phyloP scores from a whole-genome alignment of 23 red algal genomes.

The Gracilaria domingensis region DNA sequence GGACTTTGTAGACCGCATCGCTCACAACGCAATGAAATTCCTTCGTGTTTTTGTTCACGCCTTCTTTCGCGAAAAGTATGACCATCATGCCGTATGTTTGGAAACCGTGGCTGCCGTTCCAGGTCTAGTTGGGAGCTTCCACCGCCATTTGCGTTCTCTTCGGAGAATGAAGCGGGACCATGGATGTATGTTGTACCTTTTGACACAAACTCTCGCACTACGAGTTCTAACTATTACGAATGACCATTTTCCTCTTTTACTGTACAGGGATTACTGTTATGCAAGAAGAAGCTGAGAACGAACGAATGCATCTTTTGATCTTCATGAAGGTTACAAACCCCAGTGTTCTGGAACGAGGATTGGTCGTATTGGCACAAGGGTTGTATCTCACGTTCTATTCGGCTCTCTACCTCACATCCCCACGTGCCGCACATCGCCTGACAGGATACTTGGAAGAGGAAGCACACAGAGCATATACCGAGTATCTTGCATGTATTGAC shows the following conservation, averaged over 20 bases:
- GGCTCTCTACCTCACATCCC: slow-evolving; percentile 70
- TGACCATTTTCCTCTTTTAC: background rate
- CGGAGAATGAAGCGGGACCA: slow-evolving; percentile 84
- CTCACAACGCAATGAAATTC: slow-evolving; percentile 78
- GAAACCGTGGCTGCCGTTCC: slow-evolving; percentile 99
- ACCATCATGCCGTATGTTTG: slow-evolving; percentile 91
- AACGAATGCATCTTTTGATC: slow-evolving; percentile 95
- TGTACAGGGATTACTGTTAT: slow-evolving; percentile 77
- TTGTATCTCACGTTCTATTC: slow-evolving; percentile 93
- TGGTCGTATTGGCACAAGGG: slow-evolving; percentile 87
- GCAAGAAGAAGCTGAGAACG: slow-evolving; percentile 97
- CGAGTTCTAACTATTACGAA: background rate
- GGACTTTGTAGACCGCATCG: slow-evolving; percentile 80
- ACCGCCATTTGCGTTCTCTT: slow-evolving; percentile 86
- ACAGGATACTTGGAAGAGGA: slow-evolving; percentile 98
- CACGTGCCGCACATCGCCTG: slow-evolving; percentile 86
- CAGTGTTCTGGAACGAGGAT: slow-evolving; percentile 76
- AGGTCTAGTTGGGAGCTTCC: slow-evolving; percentile 87
- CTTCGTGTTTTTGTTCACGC: slow-evolving; percentile 86
- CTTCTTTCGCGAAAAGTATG: slow-evolving; percentile 93
- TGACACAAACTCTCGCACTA: background rate
- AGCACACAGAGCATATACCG: slow-evolving; percentile 90
- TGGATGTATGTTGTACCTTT: slow-evolving; percentile 55
- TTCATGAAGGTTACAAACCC: slow-evolving; percentile 90
- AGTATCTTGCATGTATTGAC: slow-evolving; percentile 91